Conservation (phyloP, 768 basidiomycete species). For the Pleurotus ostreatus region DNA sequence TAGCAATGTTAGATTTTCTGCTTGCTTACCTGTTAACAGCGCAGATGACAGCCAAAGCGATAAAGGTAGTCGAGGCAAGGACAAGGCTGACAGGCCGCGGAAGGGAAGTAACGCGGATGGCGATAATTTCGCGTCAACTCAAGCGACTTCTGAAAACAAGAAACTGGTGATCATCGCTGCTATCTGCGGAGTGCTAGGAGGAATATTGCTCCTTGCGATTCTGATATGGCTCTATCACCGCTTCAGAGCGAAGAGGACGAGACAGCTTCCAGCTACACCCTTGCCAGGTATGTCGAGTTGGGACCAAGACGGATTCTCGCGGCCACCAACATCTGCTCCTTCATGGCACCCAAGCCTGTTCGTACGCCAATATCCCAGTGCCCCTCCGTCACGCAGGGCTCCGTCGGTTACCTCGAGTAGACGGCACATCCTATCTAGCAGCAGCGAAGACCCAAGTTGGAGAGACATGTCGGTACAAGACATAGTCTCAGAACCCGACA, state of each 20-base stretch:
- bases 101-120: no score
- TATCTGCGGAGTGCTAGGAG: neutral
- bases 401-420: neutral
- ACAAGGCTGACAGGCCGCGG: no score
- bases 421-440: neutral
- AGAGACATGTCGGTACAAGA: neutral
- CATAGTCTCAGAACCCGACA: neutral
- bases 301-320: neutral
- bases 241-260: neutral
- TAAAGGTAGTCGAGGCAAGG: no score
- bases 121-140: no score
- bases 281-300: neutral
- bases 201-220: neutral
- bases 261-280: neutral
- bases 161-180: neutral
- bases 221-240: neutral
- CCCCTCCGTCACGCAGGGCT: neutral
- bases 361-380: neutral
- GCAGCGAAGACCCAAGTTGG: neutral
- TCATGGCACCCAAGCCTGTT: conserved; percentile 3
- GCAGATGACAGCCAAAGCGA: neutral
- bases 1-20: no score
- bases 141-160: neutral
- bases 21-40: neutral
- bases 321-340: neutral